Base-by-base conservation (phyloP, 2,329 filamentous ascomycete species). In the Fusarium humuli region DNA sequence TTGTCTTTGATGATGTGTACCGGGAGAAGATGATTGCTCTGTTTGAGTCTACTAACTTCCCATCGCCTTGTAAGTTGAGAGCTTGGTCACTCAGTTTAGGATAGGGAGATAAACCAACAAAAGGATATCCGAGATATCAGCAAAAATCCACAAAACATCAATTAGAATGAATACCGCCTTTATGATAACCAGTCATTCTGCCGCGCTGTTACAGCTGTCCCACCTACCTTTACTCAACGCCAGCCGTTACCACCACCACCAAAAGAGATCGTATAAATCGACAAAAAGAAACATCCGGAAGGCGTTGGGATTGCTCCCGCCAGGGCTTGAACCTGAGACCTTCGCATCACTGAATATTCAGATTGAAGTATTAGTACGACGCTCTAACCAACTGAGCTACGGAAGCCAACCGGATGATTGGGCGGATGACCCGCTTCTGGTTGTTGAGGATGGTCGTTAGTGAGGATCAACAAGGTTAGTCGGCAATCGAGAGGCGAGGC, bases 361-460 rank as follows among this genome's bases (percentile, higher is more conserved):
- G 60, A 37, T 41, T 63, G 60, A 63, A 63, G 60, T 63, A 63
- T 63, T 63, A 63, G 60, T 63, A 63, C 60, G 60, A 63, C 60
- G 60, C 60, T 63, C 60, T 63, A 63, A 63, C 61, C 61, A 63
- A 63, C 61, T 63, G 61, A 73, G 73, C 74, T 74, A 72, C 66
- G 69, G 69, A 72, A 72, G 70, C 70, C 70, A 47, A 67, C 69
- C 70, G 53, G 60, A 53, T 53, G 18, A 12, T 22, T 56, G 14
- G 54, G 42, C 60, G 42, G 60, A 54, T 61, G 65, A 69, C 54
- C 66, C 60, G 60, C 66, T 69, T 34, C 65, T 69, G 34, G 66
- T 52, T 69, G 54, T 16, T 29, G 37, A 16, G 11, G 13, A 5
- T 14, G 5, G 18, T 13, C 1, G 5, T 65, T 52, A 65, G 29